Conservation (phyloP, 148 eudicot species). For the Pouteria glomerata region DNA sequence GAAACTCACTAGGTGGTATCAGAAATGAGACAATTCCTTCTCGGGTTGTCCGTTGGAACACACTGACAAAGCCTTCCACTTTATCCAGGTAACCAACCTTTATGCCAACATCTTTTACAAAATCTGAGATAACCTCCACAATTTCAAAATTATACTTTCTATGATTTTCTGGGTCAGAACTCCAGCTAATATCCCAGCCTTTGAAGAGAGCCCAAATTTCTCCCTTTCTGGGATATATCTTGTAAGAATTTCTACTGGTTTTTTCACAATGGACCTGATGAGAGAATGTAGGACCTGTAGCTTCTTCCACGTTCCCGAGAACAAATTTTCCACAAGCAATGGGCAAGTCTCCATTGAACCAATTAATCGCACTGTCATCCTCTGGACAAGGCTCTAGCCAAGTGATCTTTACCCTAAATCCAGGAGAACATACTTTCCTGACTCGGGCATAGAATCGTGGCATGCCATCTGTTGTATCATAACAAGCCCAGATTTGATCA, state of each 20-base stretch:
- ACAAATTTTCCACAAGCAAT: slow-evolving; percentile 40
- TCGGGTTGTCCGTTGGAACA: slow-evolving; percentile 17
- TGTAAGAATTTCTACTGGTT: slow-evolving; percentile 11
- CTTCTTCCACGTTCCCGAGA: slow-evolving; percentile 18
- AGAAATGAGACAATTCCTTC: slow-evolving; percentile 2
- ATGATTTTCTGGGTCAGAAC: slow-evolving; percentile 26
- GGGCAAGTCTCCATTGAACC: slow-evolving; percentile 28
- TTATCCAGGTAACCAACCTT: slow-evolving; percentile 31
- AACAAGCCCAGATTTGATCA: slow-evolving; percentile 41
- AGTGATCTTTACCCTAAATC: slow-evolving; percentile 26
- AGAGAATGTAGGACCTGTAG: slow-evolving; percentile 22
- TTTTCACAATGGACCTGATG: slow-evolving; percentile 30
- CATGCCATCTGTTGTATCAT: slow-evolving; percentile 42
- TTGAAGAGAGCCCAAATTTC: slow-evolving; percentile 44
- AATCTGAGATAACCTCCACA: slow-evolving; percentile 38
- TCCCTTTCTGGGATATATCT: slow-evolving; percentile 36
- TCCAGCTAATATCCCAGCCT: slow-evolving; percentile 41
- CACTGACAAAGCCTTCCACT: slow-evolving; percentile 34
- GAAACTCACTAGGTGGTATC: slow-evolving; percentile 21
- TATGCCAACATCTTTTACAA: slow-evolving; percentile 16
- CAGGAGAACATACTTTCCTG: slow-evolving; percentile 19
- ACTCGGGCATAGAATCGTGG: slow-evolving; percentile 51
- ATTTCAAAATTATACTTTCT: slow-evolving; percentile 27
- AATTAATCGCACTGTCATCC: slow-evolving; percentile 8
- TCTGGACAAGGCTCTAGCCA: slow-evolving; percentile 40